phyloP scores from a whole-genome alignment of 148 eudicot genomes.

The Tetragonia tetragonoides region DNA sequence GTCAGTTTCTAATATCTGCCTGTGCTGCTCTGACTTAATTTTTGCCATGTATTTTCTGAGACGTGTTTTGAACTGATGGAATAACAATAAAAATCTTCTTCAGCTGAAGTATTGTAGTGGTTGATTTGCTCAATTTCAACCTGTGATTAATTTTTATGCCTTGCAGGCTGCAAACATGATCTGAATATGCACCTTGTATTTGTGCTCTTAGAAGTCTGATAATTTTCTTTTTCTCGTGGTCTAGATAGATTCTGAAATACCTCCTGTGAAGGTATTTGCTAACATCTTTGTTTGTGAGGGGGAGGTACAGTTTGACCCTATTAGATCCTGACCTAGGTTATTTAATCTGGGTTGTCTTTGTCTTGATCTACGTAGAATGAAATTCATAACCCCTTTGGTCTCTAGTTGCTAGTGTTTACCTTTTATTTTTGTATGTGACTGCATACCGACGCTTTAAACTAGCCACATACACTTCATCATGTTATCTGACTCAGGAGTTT shows the following conservation, averaged over 20 bases:
- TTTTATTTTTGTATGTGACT: background rate
- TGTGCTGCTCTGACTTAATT: background rate
- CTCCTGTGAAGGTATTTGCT: too few species aligned
- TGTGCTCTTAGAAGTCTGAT: background rate
- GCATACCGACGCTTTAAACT: too few species aligned
- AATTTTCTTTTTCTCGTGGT: background rate
- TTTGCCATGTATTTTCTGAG: background rate
- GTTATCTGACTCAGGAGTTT: too few species aligned
- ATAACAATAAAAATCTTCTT: background rate
- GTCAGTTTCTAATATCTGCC: background rate
- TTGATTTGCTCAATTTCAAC: too few species aligned
- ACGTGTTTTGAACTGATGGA: background rate
- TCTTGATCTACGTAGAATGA: too few species aligned
- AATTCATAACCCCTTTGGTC: background rate
- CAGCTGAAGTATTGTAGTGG: too few species aligned
- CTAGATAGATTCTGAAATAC: background rate
- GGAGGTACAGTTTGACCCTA: too few species aligned
- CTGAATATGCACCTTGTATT: background rate
- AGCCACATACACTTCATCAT: background rate
- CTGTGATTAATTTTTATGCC: too few species aligned
- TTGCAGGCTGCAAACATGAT: background rate
- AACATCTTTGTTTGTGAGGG: too few species aligned
- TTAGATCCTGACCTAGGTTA: too few species aligned
- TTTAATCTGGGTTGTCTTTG: too few species aligned
- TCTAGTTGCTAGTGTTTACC: background rate